phyloP scores from a whole-genome alignment of 495 filamentous ascomycete genomes.

The Xylaria castorea region DNA sequence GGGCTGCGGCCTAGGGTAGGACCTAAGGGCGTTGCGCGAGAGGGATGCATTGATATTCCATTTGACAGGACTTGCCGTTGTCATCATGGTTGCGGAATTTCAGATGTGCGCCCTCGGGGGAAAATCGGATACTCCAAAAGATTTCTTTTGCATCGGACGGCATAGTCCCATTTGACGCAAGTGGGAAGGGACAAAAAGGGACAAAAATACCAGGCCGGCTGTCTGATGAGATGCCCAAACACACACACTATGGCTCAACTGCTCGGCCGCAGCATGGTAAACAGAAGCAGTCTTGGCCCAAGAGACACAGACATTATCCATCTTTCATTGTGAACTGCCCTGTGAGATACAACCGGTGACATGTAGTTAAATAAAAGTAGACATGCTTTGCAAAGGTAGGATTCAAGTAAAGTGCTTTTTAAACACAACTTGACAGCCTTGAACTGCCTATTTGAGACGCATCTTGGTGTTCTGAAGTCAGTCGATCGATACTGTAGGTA shows the following conservation, averaged over 20 bases:
- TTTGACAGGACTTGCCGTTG: conserved; percentile 33
- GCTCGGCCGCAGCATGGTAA: conserved; percentile 32
- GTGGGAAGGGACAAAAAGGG: conserved; percentile 29
- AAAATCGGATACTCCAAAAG: conserved; percentile 44
- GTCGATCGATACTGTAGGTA: too few species aligned
- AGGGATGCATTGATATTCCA: conserved; percentile 40
- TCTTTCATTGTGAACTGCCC: conserved; percentile 12
- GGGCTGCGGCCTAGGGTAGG: conserved; percentile 31
- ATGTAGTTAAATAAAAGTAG: background rate
- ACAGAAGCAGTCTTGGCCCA: conserved; percentile 36
- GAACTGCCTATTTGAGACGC: background rate
- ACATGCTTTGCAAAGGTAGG: background rate
- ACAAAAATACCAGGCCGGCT: conserved; percentile 38
- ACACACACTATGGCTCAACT: conserved; percentile 26
- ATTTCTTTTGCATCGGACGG: conserved; percentile 41
- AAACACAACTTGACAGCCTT: background rate
- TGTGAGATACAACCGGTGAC: conserved; percentile 4
- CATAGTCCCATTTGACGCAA: conserved; percentile 14
- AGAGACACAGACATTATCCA: conserved; percentile 37
- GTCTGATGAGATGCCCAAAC: conserved; percentile 34
- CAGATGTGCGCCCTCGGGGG: conserved; percentile 40
- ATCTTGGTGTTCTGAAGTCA: background rate
- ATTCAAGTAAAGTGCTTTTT: background rate
- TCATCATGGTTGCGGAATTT: conserved; percentile 35
- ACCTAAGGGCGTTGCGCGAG: conserved; percentile 32